These are phyloP conservation scores for Aciculoconidium aculeatum DNA, from an alignment of 805 yeast species.

Conservation along the genomic window DNA sequence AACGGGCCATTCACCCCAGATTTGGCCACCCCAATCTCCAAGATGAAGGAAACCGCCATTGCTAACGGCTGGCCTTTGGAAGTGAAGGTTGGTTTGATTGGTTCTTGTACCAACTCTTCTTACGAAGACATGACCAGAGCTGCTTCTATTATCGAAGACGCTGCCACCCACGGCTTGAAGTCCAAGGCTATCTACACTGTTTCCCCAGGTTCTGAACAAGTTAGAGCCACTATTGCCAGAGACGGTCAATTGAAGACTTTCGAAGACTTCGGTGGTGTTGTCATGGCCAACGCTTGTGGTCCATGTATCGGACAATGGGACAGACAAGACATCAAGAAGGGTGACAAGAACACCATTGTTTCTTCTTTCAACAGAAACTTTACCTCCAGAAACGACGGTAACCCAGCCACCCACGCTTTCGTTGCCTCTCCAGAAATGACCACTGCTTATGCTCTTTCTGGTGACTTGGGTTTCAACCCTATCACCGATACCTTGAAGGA, in stretches of 20 bases:
- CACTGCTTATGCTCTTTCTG: slow-evolving; percentile 92
- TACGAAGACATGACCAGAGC: slow-evolving; percentile 98
- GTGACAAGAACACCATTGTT: slow-evolving; percentile 93
- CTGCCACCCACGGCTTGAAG: slow-evolving; percentile 77
- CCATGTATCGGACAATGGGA: slow-evolving; percentile 99
- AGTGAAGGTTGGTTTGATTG: slow-evolving; percentile 91
- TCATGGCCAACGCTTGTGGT: slow-evolving; percentile 97
- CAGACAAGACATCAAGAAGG: slow-evolving; percentile 86
- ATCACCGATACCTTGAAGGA: slow-evolving; percentile 83
- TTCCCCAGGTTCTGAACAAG: slow-evolving; percentile 98
- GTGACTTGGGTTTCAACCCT: slow-evolving; percentile 96
- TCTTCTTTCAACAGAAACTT: slow-evolving; percentile 98
- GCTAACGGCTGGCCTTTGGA: slow-evolving; percentile 80
- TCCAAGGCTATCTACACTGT: slow-evolving; percentile 86
- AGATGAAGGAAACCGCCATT: slow-evolving; percentile 66
- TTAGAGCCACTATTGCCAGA: slow-evolving; percentile 93
- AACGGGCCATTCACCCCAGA: slow-evolving; percentile 99
- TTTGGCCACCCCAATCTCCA: slow-evolving; percentile 85
- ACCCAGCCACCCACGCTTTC: slow-evolving; percentile 95
- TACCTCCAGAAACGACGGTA: slow-evolving; percentile 97
- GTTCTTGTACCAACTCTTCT: slow-evolving; percentile 97
- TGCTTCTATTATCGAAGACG: slow-evolving; percentile 83
- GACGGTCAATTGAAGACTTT: slow-evolving; percentile 84
- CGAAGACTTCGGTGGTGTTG: slow-evolving; percentile 83
- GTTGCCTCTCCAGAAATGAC: slow-evolving; percentile 96